phyloP scores from a whole-genome alignment of 2,329 filamentous ascomycete species.

The Clonostachys byssicola region DNA sequence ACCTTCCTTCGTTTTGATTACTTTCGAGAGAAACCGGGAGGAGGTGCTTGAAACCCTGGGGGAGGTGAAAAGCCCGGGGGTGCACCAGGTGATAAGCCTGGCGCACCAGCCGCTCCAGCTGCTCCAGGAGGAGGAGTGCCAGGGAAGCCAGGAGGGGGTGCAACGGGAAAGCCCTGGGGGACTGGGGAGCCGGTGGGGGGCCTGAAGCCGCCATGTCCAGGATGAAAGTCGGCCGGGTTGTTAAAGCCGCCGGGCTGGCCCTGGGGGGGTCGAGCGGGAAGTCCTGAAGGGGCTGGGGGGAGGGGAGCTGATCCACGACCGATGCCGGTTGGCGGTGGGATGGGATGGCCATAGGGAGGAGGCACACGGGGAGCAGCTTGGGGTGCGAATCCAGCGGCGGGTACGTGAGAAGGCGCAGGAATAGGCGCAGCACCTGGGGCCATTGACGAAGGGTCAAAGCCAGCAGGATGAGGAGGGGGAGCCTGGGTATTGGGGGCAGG shows the following conservation, averaged over 20 bases:
- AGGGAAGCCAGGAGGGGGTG: conserved; percentile 24
- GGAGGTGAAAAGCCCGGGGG: conserved; percentile 31
- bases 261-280: conserved; percentile 45
- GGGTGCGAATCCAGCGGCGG: conserved; percentile 20
- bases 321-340: conserved; percentile 9
- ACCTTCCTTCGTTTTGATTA: no score
- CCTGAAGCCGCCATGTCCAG: conserved; percentile 26
- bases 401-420: conserved; percentile 11
- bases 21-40: no score
- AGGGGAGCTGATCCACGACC: conserved; percentile 29
- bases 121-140: conserved; percentile 25
- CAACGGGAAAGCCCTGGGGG: conserved; percentile 26
- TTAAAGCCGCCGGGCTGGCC: conserved; percentile 34
- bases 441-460: conserved; percentile 23
- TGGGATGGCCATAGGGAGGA: conserved; percentile 21
- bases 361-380: conserved; percentile 29
- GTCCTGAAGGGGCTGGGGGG: conserved; percentile 42
- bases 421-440: conserved; percentile 12
- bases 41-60: conserved; percentile 1
- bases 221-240: conserved; percentile 44
- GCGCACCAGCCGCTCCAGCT: conserved; percentile 26
- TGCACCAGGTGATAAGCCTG: conserved; percentile 31
- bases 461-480: conserved; percentile 10
- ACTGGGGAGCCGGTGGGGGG: conserved; percentile 30
- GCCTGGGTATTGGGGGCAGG: conserved; percentile 1